A percentile compares a stretch with the other conserved stretches of the same genome.
Evolutionary conservation across 306 rosid species (phyloP).

Genomic region (Quercus rubra): DNA sequence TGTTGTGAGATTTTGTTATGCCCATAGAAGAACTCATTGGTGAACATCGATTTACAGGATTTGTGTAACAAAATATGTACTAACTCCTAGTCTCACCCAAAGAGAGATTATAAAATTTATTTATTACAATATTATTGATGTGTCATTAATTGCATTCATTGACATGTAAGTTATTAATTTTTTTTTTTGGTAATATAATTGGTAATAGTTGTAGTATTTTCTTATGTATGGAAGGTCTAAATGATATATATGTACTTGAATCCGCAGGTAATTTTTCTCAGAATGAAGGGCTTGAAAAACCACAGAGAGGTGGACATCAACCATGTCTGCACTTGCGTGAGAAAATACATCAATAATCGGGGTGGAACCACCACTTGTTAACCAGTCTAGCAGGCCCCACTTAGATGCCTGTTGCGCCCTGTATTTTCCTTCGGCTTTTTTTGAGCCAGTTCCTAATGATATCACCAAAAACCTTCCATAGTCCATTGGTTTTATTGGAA

Average conservation of each 20-base stretch:
- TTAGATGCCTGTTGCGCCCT: slow-evolving; percentile 37
- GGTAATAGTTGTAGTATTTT: too few species aligned
- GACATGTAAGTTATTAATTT: background rate
- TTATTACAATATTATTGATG: too few species aligned
- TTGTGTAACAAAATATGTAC: too few species aligned
- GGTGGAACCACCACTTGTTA: slow-evolving; percentile 32
- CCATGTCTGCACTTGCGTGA: slow-evolving; percentile 51
- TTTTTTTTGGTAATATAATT: too few species aligned
- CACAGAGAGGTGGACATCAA: slow-evolving; percentile 44
- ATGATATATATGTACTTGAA: slow-evolving; percentile 35
- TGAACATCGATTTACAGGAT: too few species aligned
- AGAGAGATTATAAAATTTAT: too few species aligned
- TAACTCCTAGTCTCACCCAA: too few species aligned
- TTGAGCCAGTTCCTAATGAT: slow-evolving; percentile 60
- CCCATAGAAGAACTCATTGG: too few species aligned
- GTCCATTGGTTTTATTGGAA: slow-evolving; percentile 26
- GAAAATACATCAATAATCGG: slow-evolving; percentile 44
- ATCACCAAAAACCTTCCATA: slow-evolving; percentile 42
- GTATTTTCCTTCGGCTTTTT: slow-evolving; percentile 37
- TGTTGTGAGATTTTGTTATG: too few species aligned
- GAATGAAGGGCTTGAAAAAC: slow-evolving; percentile 42
- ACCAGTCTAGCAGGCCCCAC: slow-evolving; percentile 61
- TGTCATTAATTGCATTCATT: background rate
- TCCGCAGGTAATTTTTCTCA: slow-evolving; percentile 45
- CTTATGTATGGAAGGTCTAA: background rate